Evolutionary conservation across 805 yeast genomes (phyloP).

Genomic region (Kazachstania taianensis): DNA sequence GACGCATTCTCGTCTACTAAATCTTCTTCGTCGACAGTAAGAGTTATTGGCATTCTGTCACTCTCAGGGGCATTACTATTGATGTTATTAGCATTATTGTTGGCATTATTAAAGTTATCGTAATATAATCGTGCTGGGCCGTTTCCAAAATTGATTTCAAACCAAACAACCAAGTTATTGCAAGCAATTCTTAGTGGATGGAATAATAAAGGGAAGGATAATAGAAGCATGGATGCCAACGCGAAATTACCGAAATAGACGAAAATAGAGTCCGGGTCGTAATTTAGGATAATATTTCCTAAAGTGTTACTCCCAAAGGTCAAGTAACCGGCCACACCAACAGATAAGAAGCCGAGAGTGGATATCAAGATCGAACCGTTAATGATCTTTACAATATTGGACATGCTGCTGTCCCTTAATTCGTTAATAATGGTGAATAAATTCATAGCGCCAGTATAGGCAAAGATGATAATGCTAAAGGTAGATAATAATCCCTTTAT

Average conservation of each 20-base stretch:
- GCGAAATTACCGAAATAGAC: constrained; percentile 48
- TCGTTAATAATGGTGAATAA: constrained; percentile 71
- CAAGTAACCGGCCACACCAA: constrained; percentile 61
- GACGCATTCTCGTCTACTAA: neutral
- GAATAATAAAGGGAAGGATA: constrained; percentile 70
- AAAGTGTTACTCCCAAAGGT: constrained; percentile 57
- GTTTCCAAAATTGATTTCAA: constrained; percentile 18
- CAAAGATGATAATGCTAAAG: constrained; percentile 67
- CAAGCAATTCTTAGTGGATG: constrained; percentile 71
- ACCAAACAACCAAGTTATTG: constrained; percentile 52
- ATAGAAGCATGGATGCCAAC: constrained; percentile 60
- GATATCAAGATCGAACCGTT: constrained; percentile 43
- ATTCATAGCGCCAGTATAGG: constrained; percentile 76
- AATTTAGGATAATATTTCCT: constrained; percentile 65
- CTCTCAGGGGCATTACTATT: neutral
- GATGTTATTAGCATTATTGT: neutral
- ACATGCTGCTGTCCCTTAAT: constrained; percentile 42
- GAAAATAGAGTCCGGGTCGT: constrained; percentile 41
- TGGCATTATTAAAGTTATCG: neutral
- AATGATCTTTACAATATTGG: constrained; percentile 38
- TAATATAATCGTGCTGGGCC: neutral
- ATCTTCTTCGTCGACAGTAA: neutral
- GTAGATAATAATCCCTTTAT: constrained; percentile 43
- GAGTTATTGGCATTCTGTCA: constrained; percentile 1
- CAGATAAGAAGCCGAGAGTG: constrained; percentile 45